Percentiles rank a stretch among this genome's conserved stretches.
Evolutionary conservation across 2,329 filamentous ascomycete species (phyloP).

Genomic region (Trematosphaeria pertusa): DNA sequence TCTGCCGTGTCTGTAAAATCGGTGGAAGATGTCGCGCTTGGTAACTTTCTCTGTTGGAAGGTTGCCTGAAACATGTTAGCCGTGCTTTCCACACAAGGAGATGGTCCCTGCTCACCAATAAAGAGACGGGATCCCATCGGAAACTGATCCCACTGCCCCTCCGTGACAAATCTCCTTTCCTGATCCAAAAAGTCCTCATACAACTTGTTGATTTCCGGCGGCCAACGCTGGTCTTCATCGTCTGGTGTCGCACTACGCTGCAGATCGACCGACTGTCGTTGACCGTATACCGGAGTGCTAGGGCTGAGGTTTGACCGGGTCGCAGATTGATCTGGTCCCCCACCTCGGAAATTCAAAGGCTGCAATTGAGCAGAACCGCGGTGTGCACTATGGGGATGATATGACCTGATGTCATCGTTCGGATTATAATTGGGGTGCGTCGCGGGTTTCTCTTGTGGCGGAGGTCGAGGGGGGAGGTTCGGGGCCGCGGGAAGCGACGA

Average conservation of each 20-base stretch:
- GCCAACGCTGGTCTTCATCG: constrained; percentile 60
- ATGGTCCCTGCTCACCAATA: constrained; percentile 66
- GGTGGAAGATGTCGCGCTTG: constrained; percentile 90
- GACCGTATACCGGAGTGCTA: constrained; percentile 33
- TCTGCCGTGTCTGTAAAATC: constrained; percentile 84
- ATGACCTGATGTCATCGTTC: constrained; percentile 57
- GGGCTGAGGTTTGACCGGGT: constrained; percentile 37
- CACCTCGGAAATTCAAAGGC: constrained; percentile 27
- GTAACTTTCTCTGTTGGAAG: constrained; percentile 91
- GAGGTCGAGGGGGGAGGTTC: constrained; percentile 56
- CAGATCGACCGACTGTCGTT: constrained; percentile 32
- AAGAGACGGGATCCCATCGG: constrained; percentile 79
- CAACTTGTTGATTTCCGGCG: constrained; percentile 66
- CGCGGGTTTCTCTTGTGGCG: constrained; percentile 56
- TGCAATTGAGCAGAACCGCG: constrained; percentile 41
- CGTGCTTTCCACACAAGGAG: background rate
- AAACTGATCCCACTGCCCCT: constrained; percentile 83
- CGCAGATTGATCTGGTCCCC: constrained; percentile 10
- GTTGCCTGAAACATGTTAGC: constrained; percentile 68
- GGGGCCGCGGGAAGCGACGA: constrained; percentile 48
- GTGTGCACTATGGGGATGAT: constrained; percentile 55
- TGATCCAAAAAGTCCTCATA: constrained; percentile 77
- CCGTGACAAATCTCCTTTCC: constrained; percentile 76
- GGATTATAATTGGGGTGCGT: constrained; percentile 57
- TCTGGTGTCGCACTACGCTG: constrained; percentile 39